Base-by-base conservation (phyloP, 768 basidiomycete species). In the Tulasnella sp. region DNA sequence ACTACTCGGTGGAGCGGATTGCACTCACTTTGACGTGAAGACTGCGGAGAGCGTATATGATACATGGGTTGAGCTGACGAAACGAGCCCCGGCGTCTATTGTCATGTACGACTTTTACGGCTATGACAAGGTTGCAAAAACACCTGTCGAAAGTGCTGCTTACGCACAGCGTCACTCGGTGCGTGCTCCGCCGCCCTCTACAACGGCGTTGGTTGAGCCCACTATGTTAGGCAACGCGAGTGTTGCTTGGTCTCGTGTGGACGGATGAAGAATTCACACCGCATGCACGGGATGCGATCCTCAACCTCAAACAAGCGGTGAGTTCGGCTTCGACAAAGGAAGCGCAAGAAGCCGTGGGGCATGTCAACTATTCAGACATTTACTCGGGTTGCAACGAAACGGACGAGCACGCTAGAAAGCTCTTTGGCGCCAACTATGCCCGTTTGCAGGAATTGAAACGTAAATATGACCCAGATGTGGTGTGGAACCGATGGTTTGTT, bases 401-500 rank as follows among this genome's bases (percentile, higher is more conserved):
- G 17, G 57, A 51, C 49, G 34, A 34, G 21, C 27, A 58, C 27
- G 57, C 37, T 17, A 31, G 39, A 25, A n/a, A 49, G 4, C 7
- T 56, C 27, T 62, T 56, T 41, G 54, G 54, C 2, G 23, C 29
- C 4, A 62, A 59, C 31, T 62, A 57, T 37, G 25, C 52, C n/a
- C 52, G 53, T 4, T 51, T 62, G 52, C 29, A 43, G 21, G 29
- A 36, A n/a, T 21, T 62, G 19, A 62, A 62, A 37, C 41, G 27
- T 25, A 55, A 57, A 35, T 60, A 62, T 42, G 61, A 62, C 35
- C 61, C 61, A 11, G 53, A 56, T 5, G 15, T 37, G 2, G 31
- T 55, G 17, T 62, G 60, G 46, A 43, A 62, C 35, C 50, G 58
- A 25, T 60, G 61, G 61, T 62, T 60, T 41, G 25, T 58, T 2